Conservation (phyloP, 2,329 filamentous ascomycete genomes). For the Xylaria sp. region DNA sequence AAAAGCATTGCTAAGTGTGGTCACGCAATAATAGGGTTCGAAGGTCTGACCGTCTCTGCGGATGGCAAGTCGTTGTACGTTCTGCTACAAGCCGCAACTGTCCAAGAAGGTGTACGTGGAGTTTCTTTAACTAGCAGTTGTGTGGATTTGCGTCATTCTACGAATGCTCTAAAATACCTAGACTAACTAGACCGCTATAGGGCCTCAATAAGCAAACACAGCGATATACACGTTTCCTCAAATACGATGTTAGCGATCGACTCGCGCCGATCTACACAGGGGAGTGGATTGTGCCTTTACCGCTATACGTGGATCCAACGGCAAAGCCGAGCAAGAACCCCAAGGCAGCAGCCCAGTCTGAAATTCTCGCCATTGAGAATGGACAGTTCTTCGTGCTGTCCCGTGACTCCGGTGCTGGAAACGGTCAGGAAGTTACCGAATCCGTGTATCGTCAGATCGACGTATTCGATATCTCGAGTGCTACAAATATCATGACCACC, state of each 20-base stretch:
- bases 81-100: constrained; percentile 72
- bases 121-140: neutral
- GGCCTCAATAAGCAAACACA: constrained; percentile 58
- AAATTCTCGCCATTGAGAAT: constrained; percentile 71
- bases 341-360: constrained; percentile 72
- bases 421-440: constrained; percentile 60
- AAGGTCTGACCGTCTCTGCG: constrained; percentile 71
- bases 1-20: neutral
- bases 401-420: constrained; percentile 69
- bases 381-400: constrained; percentile 74
- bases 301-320: constrained; percentile 63
- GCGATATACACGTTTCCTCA: constrained; percentile 68
- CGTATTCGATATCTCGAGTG: constrained; percentile 70
- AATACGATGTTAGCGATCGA: constrained; percentile 67
- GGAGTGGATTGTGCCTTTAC: constrained; percentile 74
- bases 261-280: constrained; percentile 58
- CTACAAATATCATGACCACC: constrained; percentile 67
- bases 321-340: constrained; percentile 56
- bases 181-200: constrained; percentile 29
- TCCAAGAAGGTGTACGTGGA: constrained; percentile 66
- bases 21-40: constrained; percentile 60
- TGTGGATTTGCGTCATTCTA: neutral
- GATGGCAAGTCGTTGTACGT: constrained; percentile 72
- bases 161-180: neutral
- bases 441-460: constrained; percentile 76